These are phyloP conservation scores for Clonostachys chloroleuca DNA, from an alignment of 2,329 filamentous ascomycete species.

Conservation along the genomic window DNA sequence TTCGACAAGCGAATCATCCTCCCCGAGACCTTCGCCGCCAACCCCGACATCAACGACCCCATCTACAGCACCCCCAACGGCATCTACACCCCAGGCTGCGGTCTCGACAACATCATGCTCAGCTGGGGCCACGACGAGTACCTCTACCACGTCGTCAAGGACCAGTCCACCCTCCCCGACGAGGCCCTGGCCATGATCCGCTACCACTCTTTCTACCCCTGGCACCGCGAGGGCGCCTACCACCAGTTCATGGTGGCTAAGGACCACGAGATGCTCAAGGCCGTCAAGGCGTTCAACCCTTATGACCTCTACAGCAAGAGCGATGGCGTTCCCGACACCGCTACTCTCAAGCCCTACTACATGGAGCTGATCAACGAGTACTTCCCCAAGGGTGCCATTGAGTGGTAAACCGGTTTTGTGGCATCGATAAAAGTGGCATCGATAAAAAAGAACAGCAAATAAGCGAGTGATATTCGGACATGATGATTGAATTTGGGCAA, in stretches of 20 bases:
- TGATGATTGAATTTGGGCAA: too few relatives aligned
- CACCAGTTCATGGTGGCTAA: constrained; percentile 77
- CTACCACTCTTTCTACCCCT: constrained; percentile 91
- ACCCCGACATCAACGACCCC: constrained; percentile 68
- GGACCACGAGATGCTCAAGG: constrained; percentile 74
- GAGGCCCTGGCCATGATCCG: constrained; percentile 90
- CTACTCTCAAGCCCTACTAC: constrained; percentile 63
- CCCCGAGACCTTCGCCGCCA: constrained; percentile 69
- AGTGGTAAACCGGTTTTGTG: constrained; percentile 21
- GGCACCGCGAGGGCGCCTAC: constrained; percentile 82
- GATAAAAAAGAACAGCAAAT: too few relatives aligned
- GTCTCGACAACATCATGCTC: constrained; percentile 83
- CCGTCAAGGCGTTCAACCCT: constrained; percentile 83
- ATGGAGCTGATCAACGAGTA: constrained; percentile 36
- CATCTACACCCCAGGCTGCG: constrained; percentile 76
- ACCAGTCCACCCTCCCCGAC: constrained; percentile 71
- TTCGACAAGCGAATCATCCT: constrained; percentile 79
- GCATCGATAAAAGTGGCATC: too few relatives aligned
- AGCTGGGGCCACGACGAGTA: constrained; percentile 90
- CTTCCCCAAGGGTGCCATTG: constrained; percentile 30
- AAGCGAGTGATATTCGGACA: too few relatives aligned
- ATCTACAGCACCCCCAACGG: constrained; percentile 74
- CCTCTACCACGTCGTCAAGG: constrained; percentile 81
- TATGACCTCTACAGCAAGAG: constrained; percentile 93
- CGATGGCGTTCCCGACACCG: constrained; percentile 71